phyloP scores from a whole-genome alignment of 176 grass and related monocot genomes.

The Oryza brachyantha region DNA sequence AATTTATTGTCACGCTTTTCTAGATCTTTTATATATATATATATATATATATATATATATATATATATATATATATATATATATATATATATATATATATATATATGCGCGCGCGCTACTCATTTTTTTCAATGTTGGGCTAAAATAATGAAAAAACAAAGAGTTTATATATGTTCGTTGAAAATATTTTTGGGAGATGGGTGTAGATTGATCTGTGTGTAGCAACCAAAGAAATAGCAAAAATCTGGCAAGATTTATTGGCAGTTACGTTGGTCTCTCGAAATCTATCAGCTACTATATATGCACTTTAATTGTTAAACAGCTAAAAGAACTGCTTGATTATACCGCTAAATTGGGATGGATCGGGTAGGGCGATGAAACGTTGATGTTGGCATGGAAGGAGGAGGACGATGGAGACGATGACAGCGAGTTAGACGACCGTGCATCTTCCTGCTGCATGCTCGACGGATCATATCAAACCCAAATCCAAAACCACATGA shows the following conservation, averaged over 20 bases:
- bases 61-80: too few species aligned
- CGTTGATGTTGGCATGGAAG: constrained; percentile 16
- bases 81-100: too few species aligned
- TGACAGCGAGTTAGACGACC: constrained; percentile 25
- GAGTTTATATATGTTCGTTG: not conserved
- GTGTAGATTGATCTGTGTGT: not conserved
- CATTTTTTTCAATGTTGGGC: not conserved
- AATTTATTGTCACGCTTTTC: not conserved
- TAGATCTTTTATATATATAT: not conserved
- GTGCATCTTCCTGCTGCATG: constrained; percentile 38
- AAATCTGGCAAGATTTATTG: not conserved
- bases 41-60: too few species aligned
- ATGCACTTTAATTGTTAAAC: not conserved
- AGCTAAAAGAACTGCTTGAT: not conserved
- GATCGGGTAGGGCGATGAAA: constrained; percentile 33
- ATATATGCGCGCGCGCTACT: too few species aligned
- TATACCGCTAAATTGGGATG: constrained; percentile 41
- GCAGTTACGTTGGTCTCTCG: constrained; percentile 3
- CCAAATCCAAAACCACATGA: constrained; percentile 20
- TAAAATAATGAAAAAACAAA: not conserved
- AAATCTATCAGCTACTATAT: not conserved
- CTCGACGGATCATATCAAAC: not conserved
- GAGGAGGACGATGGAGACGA: constrained; percentile 32
- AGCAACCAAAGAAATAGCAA: not conserved
- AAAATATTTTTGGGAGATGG: not conserved